Conservation (phyloP, 2,329 filamentous ascomycete species). For the Ceratocystis colombiana region DNA sequence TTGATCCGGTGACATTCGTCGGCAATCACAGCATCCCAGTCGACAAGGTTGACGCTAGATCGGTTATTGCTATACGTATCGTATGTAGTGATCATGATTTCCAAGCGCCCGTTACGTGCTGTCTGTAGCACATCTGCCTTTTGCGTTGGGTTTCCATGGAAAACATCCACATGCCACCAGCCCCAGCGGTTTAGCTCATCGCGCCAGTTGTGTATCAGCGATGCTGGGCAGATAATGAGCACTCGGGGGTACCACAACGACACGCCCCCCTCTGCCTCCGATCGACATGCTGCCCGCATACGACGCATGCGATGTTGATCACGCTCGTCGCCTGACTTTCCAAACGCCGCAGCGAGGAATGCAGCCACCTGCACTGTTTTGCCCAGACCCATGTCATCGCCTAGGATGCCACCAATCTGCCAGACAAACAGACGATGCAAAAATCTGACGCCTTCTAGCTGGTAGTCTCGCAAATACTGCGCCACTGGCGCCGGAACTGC, state of each 20-base stretch:
- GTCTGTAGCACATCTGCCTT: conserved; percentile 63
- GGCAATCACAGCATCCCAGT: conserved; percentile 89
- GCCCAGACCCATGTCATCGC: conserved; percentile 94
- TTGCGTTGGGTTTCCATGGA: conserved; percentile 51
- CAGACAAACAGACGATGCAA: conserved; percentile 83
- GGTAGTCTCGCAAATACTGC: conserved; percentile 85
- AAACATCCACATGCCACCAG: conserved; percentile 84
- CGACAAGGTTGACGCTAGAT: conserved; percentile 64
- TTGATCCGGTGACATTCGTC: conserved; percentile 92
- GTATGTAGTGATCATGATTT: conserved; percentile 93
- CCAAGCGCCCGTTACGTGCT: conserved; percentile 64
- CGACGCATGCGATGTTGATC: conserved; percentile 83
- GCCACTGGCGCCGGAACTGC: conserved; percentile 81
- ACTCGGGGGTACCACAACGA: conserved; percentile 45
- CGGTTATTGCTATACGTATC: conserved; percentile 73
- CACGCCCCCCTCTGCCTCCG: not conserved
- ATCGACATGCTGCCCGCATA: conserved; percentile 46
- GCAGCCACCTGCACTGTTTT: conserved; percentile 96
- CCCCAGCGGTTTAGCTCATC: conserved; percentile 82
- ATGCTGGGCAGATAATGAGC: conserved; percentile 80
- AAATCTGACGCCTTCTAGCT: conserved; percentile 74
- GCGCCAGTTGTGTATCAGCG: conserved; percentile 83
- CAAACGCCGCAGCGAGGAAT: conserved; percentile 83
- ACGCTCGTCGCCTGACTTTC: conserved; percentile 81
- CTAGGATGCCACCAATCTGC: conserved; percentile 80